A percentile compares a stretch with the other conserved stretches of the same genome.
phyloP scores from a whole-genome alignment of 2,329 filamentous ascomycete species.

The Elsinoe necatrix region DNA sequence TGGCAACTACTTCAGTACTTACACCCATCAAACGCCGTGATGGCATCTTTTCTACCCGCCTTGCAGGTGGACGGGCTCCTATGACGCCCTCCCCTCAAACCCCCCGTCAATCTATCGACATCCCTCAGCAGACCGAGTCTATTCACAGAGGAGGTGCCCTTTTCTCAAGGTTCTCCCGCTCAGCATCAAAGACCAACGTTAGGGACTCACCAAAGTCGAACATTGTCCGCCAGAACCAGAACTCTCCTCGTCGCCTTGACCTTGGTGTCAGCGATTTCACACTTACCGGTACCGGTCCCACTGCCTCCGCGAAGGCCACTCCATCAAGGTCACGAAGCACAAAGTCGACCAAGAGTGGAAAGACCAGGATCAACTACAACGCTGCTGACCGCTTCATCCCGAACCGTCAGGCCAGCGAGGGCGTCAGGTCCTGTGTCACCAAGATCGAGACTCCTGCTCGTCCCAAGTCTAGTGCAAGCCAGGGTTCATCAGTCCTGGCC shows the following conservation, averaged over 20 bases:
- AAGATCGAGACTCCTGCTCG: slow-evolving; percentile 73
- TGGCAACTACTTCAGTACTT: slow-evolving; percentile 76
- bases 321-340: slow-evolving; percentile 35
- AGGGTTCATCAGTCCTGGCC: slow-evolving; percentile 68
- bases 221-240: slow-evolving; percentile 61
- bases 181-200: slow-evolving; percentile 56
- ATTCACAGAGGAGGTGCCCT: slow-evolving; percentile 67
- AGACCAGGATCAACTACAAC: slow-evolving; percentile 55
- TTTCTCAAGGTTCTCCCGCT: slow-evolving; percentile 68
- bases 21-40: slow-evolving; percentile 93
- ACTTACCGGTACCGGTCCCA: slow-evolving; percentile 69
- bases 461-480: slow-evolving; percentile 60
- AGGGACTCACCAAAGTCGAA: slow-evolving; percentile 94
- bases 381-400: slow-evolving; percentile 88
- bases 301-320: slow-evolving; percentile 37
- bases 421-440: slow-evolving; percentile 71
- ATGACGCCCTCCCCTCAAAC: slow-evolving; percentile 86
- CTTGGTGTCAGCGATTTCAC: slow-evolving; percentile 89
- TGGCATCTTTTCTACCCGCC: slow-evolving; percentile 83
- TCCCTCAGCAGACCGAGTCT: slow-evolving; percentile 53
- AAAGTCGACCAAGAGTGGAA: slow-evolving; percentile 41
- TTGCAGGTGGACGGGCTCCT: slow-evolving; percentile 89
- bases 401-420: slow-evolving; percentile 83
- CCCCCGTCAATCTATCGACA: slow-evolving; percentile 47
- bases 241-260: slow-evolving; percentile 79